Conservation (phyloP, 768 basidiomycete genomes). For the Lactifluus piperatus region DNA sequence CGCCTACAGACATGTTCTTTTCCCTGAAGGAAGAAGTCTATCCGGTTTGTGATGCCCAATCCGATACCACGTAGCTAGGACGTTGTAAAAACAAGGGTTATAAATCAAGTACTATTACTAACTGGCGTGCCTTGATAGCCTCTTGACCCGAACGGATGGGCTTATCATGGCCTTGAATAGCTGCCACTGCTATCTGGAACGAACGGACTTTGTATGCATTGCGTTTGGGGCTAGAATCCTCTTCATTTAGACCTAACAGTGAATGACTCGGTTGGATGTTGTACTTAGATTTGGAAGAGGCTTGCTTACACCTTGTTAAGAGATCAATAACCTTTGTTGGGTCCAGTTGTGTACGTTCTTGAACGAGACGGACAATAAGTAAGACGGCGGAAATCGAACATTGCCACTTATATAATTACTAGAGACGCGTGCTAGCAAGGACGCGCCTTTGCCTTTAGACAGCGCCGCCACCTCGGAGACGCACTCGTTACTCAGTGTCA, state of each 20-base stretch:
- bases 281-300: not conserved
- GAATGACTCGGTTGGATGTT: not conserved
- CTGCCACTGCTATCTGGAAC: slow-evolving; percentile 14
- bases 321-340: slow-evolving; percentile 34
- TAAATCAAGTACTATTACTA: not conserved
- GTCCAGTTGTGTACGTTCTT: slow-evolving; percentile 1
- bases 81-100: not conserved
- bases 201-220: slow-evolving; percentile 22
- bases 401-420: too few species aligned
- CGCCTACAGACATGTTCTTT: slow-evolving; percentile 18
- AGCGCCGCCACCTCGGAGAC: not conserved
- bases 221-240: slow-evolving; percentile 8
- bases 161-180: slow-evolving; percentile 4
- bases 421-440: not conserved
- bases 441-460: not conserved
- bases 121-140: slow-evolving; percentile 13
- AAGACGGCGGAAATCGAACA: slow-evolving; percentile 2
- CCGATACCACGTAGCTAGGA: slow-evolving; percentile 19
- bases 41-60: slow-evolving; percentile 17
- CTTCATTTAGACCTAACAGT: slow-evolving; percentile 15
- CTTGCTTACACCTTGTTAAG: slow-evolving; percentile 35
- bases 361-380: not conserved
- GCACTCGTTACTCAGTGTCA: not conserved
- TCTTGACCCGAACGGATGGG: slow-evolving; percentile 17
- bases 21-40: slow-evolving; percentile 18